Base-by-base conservation (phyloP, 2,329 filamentous ascomycete species). In the Fusarium pininemorale region DNA sequence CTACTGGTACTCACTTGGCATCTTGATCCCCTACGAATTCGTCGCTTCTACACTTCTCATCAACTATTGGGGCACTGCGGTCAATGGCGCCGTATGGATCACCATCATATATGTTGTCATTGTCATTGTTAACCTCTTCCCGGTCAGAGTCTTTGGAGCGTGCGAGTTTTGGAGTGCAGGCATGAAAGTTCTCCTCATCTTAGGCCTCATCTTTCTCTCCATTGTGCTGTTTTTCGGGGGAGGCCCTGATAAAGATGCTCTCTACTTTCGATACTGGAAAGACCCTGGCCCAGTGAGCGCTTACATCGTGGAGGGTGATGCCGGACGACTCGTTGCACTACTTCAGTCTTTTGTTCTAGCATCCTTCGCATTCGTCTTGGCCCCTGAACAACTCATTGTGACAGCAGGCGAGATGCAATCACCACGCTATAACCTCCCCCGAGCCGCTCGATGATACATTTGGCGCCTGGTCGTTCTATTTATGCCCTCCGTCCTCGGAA, bases 271-370 rank as follows among this genome's bases (percentile, higher is more conserved):
- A 50, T 58, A 58, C 24, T 58, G 41, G 55, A 28, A 37, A 37
- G 22, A 58, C 32, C 42, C 41, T 24, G 24, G 56, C n/a, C 32
- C 24, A 38, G 41, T 59, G 56, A 50, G 28, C 18, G 38, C 32
- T 22, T 28, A 38, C 20, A 50, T 38, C 42, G 22, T 50, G 24
- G 41, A 59, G 20, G 32, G 42, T 14, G 32, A 38, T 47, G n/a
- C 56, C 59, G 28, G 60, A 13, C 16, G 50, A 39, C 42, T 71
- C 26, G 24, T 59, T 12, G 48, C 81, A 11, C 63, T 70, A 88
- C 66, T 85, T 89, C 81, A 90, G 89, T 77, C 87, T 85, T 12
- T 83, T 87, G 13, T 53, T 37, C 44, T 45, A 13, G 56, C 61
- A 32, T 58, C 48, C 45, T 54, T 66, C 54, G 60, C 66, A 22